These are phyloP conservation scores for Phaeosphaeriaceae sp. DNA, from an alignment of 2,329 filamentous ascomycete species.

Conservation along the genomic window DNA sequence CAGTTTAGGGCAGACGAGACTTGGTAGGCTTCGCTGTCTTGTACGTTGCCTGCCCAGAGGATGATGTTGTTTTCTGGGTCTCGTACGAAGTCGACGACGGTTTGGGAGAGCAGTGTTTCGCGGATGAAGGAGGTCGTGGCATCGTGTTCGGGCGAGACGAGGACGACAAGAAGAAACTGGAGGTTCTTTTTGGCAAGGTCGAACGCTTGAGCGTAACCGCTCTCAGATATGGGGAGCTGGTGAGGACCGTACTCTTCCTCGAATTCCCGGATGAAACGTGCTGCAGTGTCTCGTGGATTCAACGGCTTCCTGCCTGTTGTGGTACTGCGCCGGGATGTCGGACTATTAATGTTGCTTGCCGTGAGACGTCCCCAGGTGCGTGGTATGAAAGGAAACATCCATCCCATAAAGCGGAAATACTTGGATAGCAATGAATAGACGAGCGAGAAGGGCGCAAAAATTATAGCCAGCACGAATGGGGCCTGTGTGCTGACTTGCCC, in stretches of 20 bases:
- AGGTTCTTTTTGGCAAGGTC: conserved; percentile 89
- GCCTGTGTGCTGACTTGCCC: conserved; percentile 70
- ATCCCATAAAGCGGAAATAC: conserved; percentile 74
- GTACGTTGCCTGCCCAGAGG: conserved; percentile 90
- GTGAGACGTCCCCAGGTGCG: conserved; percentile 62
- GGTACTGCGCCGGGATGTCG: conserved; percentile 62
- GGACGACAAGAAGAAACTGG: conserved; percentile 86
- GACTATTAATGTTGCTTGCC: conserved; percentile 50
- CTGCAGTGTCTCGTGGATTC: conserved; percentile 84
- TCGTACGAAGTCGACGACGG: conserved; percentile 76
- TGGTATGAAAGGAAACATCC: conserved; percentile 81
- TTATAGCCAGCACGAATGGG: conserved; percentile 75
- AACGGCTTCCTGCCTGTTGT: conserved; percentile 72
- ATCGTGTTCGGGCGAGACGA: conserved; percentile 93
- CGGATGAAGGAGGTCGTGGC: conserved; percentile 82
- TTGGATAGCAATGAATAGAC: conserved; percentile 75
- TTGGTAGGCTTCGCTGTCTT: conserved; percentile 93
- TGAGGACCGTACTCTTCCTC: conserved; percentile 87
- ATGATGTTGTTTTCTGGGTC: conserved; percentile 79
- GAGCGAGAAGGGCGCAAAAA: conserved; percentile 82
- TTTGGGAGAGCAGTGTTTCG: conserved; percentile 78
- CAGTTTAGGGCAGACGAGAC: conserved; percentile 85
- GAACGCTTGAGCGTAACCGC: conserved; percentile 88
- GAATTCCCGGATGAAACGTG: conserved; percentile 88
- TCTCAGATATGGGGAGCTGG: conserved; percentile 79